These are phyloP conservation scores for Salvia sclarea DNA, from an alignment of 305 asterid species.

Conservation along the genomic window DNA sequence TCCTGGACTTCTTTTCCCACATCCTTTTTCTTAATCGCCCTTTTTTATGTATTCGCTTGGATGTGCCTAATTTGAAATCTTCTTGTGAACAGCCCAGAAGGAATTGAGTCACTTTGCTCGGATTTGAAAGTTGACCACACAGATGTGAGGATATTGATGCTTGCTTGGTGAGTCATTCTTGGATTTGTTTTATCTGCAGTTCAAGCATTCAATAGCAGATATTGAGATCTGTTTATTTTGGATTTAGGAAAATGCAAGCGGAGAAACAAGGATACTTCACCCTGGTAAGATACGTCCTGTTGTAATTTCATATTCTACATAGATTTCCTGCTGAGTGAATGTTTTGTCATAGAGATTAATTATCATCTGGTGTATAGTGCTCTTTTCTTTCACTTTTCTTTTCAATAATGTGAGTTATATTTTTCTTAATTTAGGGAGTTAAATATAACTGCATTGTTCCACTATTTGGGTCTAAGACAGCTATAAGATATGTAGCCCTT, in stretches of 20 bases:
- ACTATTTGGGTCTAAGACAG: not conserved
- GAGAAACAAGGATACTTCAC: constrained; percentile 89
- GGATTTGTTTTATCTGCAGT: not conserved
- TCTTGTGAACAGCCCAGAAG: constrained; percentile 76
- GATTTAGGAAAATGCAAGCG: constrained; percentile 88
- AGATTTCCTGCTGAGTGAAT: constrained; percentile 7
- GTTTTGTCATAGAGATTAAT: not conserved
- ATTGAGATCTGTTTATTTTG: constrained; percentile 25
- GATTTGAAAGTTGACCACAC: constrained; percentile 91
- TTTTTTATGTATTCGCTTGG: constrained; percentile 27
- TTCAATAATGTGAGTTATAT: not conserved
- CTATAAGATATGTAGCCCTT: not conserved
- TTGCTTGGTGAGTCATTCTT: constrained; percentile 72
- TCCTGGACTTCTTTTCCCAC: not conserved
- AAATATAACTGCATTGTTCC: not conserved
- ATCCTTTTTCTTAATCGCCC: not conserved
- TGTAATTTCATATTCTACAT: not conserved
- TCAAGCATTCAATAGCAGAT: constrained; percentile 6
- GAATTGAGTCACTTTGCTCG: constrained; percentile 83
- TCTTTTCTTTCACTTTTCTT: not conserved
- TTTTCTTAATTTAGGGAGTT: not conserved
- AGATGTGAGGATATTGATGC: constrained; percentile 84
- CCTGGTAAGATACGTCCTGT: constrained; percentile 50
- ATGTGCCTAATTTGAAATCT: constrained; percentile 31
- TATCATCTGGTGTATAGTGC: not conserved